Conservation (phyloP, 202 grass and related monocot genomes). For the Eragrostis tef region DNA sequence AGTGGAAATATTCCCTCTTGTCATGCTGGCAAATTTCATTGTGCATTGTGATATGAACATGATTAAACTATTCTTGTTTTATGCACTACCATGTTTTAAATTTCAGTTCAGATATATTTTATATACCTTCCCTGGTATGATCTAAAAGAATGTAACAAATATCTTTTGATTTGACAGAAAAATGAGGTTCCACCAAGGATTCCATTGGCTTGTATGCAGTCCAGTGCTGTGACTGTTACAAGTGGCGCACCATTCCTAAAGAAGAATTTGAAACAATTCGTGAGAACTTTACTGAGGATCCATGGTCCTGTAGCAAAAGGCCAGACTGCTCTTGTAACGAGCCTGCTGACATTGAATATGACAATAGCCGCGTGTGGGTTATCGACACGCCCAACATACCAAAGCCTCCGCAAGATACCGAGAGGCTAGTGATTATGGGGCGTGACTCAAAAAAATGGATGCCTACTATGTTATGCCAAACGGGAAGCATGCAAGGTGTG, state of each 20-base stretch:
- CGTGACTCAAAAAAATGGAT: slow-evolving; percentile 60
- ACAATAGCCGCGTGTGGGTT: slow-evolving; percentile 54
- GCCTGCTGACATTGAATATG: slow-evolving; percentile 50
- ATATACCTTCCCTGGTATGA: too few relatives aligned
- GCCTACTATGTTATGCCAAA: slow-evolving; percentile 60
- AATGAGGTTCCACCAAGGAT: slow-evolving; percentile 23
- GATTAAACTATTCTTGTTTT: too few relatives aligned
- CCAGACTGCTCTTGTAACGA: slow-evolving; percentile 49
- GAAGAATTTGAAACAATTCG: slow-evolving; percentile 59
- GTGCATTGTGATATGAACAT: slow-evolving; percentile 12
- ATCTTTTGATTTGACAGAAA: slow-evolving; percentile 12
- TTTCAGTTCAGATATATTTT: too few relatives aligned
- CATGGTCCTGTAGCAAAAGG: slow-evolving; percentile 54
- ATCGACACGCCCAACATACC: slow-evolving; percentile 50
- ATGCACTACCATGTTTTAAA: too few relatives aligned
- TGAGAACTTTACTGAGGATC: slow-evolving; percentile 43
- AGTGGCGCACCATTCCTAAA: slow-evolving; percentile 57
- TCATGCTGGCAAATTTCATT: too few relatives aligned
- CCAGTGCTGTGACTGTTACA: slow-evolving; percentile 54
- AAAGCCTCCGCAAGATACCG: slow-evolving; percentile 38
- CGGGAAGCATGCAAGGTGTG: slow-evolving; percentile 35
- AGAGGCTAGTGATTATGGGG: slow-evolving; percentile 53
- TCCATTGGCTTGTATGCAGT: slow-evolving; percentile 43
- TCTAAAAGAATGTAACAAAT: too few relatives aligned
- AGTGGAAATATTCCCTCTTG: too few relatives aligned